Evolutionary conservation across 768 basidiomycete species (phyloP).

Genomic region (Calvatia gigantea): DNA sequence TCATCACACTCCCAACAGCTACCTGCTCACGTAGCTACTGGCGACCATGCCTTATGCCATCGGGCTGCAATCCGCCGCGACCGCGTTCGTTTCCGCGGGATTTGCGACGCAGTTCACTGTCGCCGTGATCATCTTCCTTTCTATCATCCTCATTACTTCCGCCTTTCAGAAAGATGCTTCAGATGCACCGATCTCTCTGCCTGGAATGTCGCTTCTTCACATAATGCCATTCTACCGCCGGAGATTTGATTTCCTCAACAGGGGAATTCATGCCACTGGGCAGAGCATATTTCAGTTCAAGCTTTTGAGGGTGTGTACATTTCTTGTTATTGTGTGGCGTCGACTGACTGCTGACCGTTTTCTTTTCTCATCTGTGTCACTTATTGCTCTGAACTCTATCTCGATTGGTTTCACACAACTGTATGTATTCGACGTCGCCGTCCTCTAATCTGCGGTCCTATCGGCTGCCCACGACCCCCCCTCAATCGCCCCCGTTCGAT

Average conservation of each 20-base stretch:
- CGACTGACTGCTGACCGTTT: not conserved
- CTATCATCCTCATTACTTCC: slow-evolving; percentile 42
- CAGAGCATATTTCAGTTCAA: slow-evolving; percentile 67
- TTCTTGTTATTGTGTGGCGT: slow-evolving; percentile 2
- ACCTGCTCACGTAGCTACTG: slow-evolving; percentile 22
- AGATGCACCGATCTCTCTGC: slow-evolving; percentile 54
- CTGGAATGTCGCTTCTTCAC: slow-evolving; percentile 53
- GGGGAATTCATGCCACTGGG: slow-evolving; percentile 67
- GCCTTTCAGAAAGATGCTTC: slow-evolving; percentile 43
- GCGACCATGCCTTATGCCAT: slow-evolving; percentile 45
- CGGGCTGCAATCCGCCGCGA: slow-evolving; percentile 45
- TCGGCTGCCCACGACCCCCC: not conserved
- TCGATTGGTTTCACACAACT: not conserved
- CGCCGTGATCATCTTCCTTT: slow-evolving; percentile 43
- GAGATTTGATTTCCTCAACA: slow-evolving; percentile 70
- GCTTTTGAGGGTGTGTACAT: slow-evolving; percentile 53
- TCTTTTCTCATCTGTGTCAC: too few relatives aligned
- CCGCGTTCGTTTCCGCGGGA: slow-evolving; percentile 48
- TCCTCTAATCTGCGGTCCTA: not conserved
- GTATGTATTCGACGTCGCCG: not conserved
- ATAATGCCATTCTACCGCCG: slow-evolving; percentile 66
- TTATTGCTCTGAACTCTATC: not conserved
- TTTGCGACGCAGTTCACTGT: slow-evolving; percentile 45
- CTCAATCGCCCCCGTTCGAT: not conserved
- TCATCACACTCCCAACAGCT: slow-evolving; percentile 22